phyloP scores from a whole-genome alignment of 495 filamentous ascomycete species.

The Gamarada debralockiae region DNA sequence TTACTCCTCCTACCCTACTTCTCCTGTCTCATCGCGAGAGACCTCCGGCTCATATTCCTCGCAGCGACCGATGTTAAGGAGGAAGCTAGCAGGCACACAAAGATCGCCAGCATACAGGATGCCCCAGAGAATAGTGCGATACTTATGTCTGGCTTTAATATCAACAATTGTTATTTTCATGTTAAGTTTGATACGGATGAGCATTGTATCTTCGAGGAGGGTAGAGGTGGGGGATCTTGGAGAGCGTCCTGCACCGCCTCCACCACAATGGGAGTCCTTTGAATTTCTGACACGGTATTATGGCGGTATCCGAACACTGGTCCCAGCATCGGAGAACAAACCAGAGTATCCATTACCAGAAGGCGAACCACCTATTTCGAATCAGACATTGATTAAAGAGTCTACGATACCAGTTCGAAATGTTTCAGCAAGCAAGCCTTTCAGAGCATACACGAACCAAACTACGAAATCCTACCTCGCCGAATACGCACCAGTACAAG shows the following conservation, averaged over 20 bases:
- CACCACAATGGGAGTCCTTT: slow-evolving; percentile 78
- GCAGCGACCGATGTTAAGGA: slow-evolving; percentile 50
- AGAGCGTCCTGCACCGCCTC: slow-evolving; percentile 46
- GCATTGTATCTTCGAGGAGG: slow-evolving; percentile 56
- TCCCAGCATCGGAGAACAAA: slow-evolving; percentile 53
- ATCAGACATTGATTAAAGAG: slow-evolving; percentile 26
- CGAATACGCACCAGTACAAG: slow-evolving; percentile 59
- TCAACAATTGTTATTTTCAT: slow-evolving; percentile 69
- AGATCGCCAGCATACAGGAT: slow-evolving; percentile 47
- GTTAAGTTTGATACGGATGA: slow-evolving; percentile 63
- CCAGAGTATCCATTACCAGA: slow-evolving; percentile 71
- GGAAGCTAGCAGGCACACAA: slow-evolving; percentile 8
- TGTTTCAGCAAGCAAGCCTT: slow-evolving; percentile 52
- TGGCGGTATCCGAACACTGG: slow-evolving; percentile 69
- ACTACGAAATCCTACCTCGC: slow-evolving; percentile 51
- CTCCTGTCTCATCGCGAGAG: slow-evolving; percentile 34
- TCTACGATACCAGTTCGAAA: slow-evolving; percentile 22
- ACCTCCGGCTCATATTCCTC: slow-evolving; percentile 49
- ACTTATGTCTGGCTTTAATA: slow-evolving; percentile 66
- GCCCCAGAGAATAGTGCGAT: slow-evolving; percentile 63
- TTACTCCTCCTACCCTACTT: slow-evolving; percentile 35
- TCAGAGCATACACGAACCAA: slow-evolving; percentile 68
- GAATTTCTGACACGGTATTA: slow-evolving; percentile 79
- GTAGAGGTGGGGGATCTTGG: slow-evolving; percentile 51
- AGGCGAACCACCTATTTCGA: slow-evolving; percentile 37